These are phyloP conservation scores for Arthrobotrys iridis DNA, from an alignment of 2,329 filamentous ascomycete species.

Conservation along the genomic window DNA sequence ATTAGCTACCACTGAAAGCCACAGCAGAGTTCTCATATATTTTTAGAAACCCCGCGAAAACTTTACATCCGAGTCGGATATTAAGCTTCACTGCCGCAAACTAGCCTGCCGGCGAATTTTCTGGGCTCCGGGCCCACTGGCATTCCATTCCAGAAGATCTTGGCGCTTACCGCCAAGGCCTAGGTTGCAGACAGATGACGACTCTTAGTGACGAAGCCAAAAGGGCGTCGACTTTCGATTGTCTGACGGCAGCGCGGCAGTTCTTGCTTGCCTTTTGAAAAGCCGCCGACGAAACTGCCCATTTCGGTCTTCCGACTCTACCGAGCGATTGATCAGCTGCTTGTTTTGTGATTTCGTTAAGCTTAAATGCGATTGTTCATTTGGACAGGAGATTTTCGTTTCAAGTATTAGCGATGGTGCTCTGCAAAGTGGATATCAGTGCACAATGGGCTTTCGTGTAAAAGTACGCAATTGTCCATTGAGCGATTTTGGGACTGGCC, in stretches of 20 bases:
- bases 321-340: conserved; percentile 39
- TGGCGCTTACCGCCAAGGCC: conserved; percentile 52
- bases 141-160: conserved; percentile 48
- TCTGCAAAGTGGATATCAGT: neutral
- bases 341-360: conserved; percentile 9
- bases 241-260: conserved; percentile 25
- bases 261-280: conserved; percentile 23
- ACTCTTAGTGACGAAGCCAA: conserved; percentile 49
- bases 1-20: conserved; percentile 25
- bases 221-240: conserved; percentile 30
- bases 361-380: conserved; percentile 32
- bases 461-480: conserved; percentile 34
- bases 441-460: conserved; percentile 1
- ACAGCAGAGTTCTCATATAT: conserved; percentile 21
- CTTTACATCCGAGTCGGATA: conserved; percentile 51
- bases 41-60: conserved; percentile 35
- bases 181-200: conserved; percentile 54
- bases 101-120: conserved; percentile 11
- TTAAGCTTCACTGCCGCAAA: conserved; percentile 36
- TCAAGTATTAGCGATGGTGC: conserved; percentile 11
- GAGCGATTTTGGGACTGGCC: conserved; percentile 35
- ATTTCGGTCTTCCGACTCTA: conserved; percentile 27
- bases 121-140: neutral
- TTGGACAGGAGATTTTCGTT: conserved; percentile 1
- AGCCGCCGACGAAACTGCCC: conserved; percentile 17